Evolutionary conservation across 257 asterid species (phyloP).

Genomic region (Nicotiana sylvestris): DNA sequence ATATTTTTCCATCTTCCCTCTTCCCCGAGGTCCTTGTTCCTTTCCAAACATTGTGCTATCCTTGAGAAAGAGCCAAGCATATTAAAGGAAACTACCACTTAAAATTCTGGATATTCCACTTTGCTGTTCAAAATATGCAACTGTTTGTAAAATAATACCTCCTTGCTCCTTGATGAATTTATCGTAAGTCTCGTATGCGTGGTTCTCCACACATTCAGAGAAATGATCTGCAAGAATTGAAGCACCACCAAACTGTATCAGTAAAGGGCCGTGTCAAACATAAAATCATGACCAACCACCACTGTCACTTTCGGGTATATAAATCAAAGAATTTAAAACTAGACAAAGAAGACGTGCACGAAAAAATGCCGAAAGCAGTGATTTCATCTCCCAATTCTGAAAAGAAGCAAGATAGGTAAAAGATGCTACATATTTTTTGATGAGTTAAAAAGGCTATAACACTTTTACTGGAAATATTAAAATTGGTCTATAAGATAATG

Average conservation of each 20-base stretch:
- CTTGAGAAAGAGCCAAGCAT: background rate
- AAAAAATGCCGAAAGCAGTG: background rate
- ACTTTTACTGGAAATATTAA: background rate
- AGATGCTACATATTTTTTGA: background rate
- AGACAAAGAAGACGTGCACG: background rate
- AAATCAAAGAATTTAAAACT: background rate
- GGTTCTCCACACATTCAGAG: constrained; percentile 92
- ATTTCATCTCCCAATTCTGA: background rate
- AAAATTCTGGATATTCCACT: background rate
- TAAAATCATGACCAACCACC: background rate
- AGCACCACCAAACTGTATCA: background rate
- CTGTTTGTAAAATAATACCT: constrained; percentile 38
- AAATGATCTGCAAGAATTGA: constrained; percentile 65
- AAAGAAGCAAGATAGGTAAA: background rate
- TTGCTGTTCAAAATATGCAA: background rate
- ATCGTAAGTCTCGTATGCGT: constrained; percentile 96
- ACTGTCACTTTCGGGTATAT: background rate
- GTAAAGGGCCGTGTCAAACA: background rate
- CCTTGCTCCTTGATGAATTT: constrained; percentile 73
- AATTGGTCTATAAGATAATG: background rate
- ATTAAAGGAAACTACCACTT: background rate
- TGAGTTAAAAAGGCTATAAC: no score
- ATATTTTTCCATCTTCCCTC: background rate
- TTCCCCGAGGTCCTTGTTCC: background rate
- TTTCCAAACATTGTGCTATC: background rate